Evolutionary conservation across 1,139 yeast species (phyloP).

Genomic region (Lodderomyces parapsilosis): DNA sequence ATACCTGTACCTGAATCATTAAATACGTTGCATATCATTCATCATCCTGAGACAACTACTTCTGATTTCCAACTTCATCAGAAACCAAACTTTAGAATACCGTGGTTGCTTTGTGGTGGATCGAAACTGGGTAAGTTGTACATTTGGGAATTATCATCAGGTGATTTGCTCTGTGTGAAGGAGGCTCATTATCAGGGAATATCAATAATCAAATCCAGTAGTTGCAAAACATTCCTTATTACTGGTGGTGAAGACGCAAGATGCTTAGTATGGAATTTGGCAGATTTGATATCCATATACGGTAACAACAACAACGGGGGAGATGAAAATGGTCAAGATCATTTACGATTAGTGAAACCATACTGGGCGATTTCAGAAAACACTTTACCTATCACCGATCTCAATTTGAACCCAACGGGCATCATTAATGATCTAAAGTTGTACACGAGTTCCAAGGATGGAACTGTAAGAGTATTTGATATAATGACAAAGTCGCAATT

Average conservation of each 20-base stretch:
- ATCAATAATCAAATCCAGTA: conserved; percentile 54
- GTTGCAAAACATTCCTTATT: conserved; percentile 68
- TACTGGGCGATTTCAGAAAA: conserved; percentile 66
- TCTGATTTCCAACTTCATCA: too few relatives aligned
- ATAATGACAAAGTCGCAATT: conserved; percentile 44
- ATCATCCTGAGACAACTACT: too few relatives aligned
- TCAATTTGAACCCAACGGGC: conserved; percentile 50
- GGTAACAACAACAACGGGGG: conserved; percentile 5
- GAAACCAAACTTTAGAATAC: conserved; percentile 43
- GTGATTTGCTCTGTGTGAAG: conserved; percentile 66
- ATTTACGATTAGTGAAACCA: conserved; percentile 35
- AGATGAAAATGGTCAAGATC: background rate
- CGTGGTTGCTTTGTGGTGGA: conserved; percentile 75
- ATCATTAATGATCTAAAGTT: conserved; percentile 58
- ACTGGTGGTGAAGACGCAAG: conserved; percentile 85
- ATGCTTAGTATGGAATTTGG: conserved; percentile 69
- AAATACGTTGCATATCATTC: conserved; percentile 52
- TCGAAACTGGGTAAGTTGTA: conserved; percentile 71
- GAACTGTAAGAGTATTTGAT: conserved; percentile 69
- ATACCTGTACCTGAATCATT: conserved; percentile 84
- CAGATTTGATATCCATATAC: conserved; percentile 52
- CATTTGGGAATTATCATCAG: conserved; percentile 85
- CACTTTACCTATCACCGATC: conserved; percentile 69
- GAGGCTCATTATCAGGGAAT: conserved; percentile 86
- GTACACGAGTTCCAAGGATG: conserved; percentile 71